Evolutionary conservation across 371 early-diverging fungal species (phyloP).

Genomic region (Rhizopus arrhizus): DNA sequence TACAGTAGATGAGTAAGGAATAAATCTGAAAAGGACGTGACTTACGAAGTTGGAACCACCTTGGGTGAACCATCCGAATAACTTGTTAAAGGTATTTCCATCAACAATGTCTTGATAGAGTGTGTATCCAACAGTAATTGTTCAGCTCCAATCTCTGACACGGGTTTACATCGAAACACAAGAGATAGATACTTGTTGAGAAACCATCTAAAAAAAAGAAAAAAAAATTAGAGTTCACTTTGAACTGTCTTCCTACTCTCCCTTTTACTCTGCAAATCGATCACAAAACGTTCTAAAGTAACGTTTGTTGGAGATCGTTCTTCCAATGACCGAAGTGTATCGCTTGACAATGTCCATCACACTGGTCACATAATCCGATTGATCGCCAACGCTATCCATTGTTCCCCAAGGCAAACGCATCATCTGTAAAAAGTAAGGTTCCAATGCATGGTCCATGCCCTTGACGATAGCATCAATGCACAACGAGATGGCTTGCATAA

Average conservation of each 20-base stretch:
- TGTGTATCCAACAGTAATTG: slow-evolving; percentile 92
- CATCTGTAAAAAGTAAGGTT: slow-evolving; percentile 72
- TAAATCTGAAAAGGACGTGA: background rate
- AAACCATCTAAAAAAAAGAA: slow-evolving; percentile 55
- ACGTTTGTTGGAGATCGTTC: slow-evolving; percentile 66
- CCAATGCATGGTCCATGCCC: slow-evolving; percentile 65
- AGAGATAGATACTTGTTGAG: slow-evolving; percentile 61
- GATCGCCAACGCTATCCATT: slow-evolving; percentile 89
- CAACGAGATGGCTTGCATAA: slow-evolving; percentile 62
- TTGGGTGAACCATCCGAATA: slow-evolving; percentile 38
- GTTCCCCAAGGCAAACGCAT: slow-evolving; percentile 76
- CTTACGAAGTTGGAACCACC: slow-evolving; percentile 65
- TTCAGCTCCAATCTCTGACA: slow-evolving; percentile 88
- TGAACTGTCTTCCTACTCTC: background rate
- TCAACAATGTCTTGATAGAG: slow-evolving; percentile 75
- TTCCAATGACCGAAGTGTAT: slow-evolving; percentile 58
- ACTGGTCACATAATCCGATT: slow-evolving; percentile 81
- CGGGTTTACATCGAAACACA: slow-evolving; percentile 75
- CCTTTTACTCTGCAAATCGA: slow-evolving; percentile 83
- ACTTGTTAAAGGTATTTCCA: slow-evolving; percentile 72
- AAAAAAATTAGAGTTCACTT: slow-evolving; percentile 4
- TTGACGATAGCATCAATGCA: slow-evolving; percentile 70
- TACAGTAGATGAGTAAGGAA: slow-evolving; percentile 12
- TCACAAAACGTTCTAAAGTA: slow-evolving; percentile 89
- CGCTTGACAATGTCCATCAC: slow-evolving; percentile 58